Percentiles rank a stretch among this genome's conserved stretches.
Evolutionary conservation across 2,329 filamentous ascomycete genomes (phyloP).

Genomic region (Pyrenophora seminiperda): DNA sequence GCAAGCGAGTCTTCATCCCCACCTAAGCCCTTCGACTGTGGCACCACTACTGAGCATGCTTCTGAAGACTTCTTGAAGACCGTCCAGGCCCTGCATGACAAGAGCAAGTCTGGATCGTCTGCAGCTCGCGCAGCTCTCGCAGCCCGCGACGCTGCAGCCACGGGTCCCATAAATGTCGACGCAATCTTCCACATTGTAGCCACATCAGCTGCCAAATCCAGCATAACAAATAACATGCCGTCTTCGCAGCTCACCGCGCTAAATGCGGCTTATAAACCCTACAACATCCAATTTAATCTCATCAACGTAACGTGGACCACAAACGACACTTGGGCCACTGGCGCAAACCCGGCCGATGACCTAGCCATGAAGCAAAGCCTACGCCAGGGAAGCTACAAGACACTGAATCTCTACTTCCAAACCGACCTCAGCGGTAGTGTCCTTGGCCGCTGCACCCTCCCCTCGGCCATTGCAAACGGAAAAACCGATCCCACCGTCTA

Average conservation of each 20-base stretch:
- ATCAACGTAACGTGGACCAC: constrained; percentile 56
- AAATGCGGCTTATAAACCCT: constrained; percentile 55
- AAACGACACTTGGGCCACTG: constrained; percentile 61
- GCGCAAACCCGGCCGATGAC: constrained; percentile 50
- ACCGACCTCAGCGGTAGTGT: constrained; percentile 56
- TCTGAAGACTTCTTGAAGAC: constrained; percentile 49
- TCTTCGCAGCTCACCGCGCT: constrained; percentile 46
- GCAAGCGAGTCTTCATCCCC: too few relatives aligned
- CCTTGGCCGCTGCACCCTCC: constrained; percentile 61
- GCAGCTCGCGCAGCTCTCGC: constrained; percentile 36
- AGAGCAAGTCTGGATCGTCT: constrained; percentile 29
- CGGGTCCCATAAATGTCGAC: constrained; percentile 44
- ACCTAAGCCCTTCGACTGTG: constrained; percentile 52
- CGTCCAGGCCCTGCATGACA: constrained; percentile 43
- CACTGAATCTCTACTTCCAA: constrained; percentile 66
- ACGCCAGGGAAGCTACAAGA: constrained; percentile 59
- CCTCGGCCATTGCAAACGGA: constrained; percentile 48
- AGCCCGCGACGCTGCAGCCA: constrained; percentile 24
- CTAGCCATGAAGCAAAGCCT: constrained; percentile 60
- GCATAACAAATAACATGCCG: constrained; percentile 51
- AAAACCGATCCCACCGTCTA: constrained; percentile 50
- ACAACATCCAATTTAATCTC: constrained; percentile 59
- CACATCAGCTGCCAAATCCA: constrained; percentile 41
- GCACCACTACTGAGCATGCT: constrained; percentile 45
- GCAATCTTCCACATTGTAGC: constrained; percentile 55